These are phyloP conservation scores for Calocybe gangraenosa DNA, from an alignment of 768 basidiomycete genomes.

Conservation along the genomic window DNA sequence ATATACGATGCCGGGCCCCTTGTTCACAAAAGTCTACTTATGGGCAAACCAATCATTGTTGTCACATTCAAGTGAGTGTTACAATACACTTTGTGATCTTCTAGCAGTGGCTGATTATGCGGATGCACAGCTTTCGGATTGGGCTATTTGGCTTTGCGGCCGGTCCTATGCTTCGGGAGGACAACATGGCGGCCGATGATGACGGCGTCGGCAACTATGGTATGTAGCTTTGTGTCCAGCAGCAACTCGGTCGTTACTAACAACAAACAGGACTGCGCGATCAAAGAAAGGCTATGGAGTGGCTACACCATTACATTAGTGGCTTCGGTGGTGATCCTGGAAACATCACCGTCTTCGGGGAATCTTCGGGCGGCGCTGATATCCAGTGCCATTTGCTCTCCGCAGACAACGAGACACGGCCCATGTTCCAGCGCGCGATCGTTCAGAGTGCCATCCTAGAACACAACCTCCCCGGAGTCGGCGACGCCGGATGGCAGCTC, in stretches of 20 bases:
- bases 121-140: constrained; percentile 58
- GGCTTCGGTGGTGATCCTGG: constrained; percentile 67
- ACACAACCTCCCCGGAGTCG: constrained; percentile 53
- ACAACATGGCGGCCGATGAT: constrained; percentile 61
- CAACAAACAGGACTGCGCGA: constrained; percentile 54
- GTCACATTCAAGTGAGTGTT: constrained; percentile 70
- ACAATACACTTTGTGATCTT: neutral
- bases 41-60: constrained; percentile 63
- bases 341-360: constrained; percentile 51
- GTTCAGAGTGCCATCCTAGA: constrained; percentile 71
- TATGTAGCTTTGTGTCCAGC: constrained; percentile 22
- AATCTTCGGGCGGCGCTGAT: constrained; percentile 51
- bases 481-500: constrained; percentile 62
- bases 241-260: constrained; percentile 7
- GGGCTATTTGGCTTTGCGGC: constrained; percentile 79
- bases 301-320: constrained; percentile 54
- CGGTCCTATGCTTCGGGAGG: constrained; percentile 58
- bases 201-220: constrained; percentile 79
- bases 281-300: constrained; percentile 60
- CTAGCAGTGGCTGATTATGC: constrained; percentile 1
- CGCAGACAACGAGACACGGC: constrained; percentile 49
- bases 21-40: constrained; percentile 60
- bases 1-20: constrained; percentile 70
- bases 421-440: constrained; percentile 70
- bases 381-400: constrained; percentile 65